These are phyloP conservation scores for Harringtonia aguacate DNA, from an alignment of 2,329 filamentous ascomycete species.

Conservation along the genomic window DNA sequence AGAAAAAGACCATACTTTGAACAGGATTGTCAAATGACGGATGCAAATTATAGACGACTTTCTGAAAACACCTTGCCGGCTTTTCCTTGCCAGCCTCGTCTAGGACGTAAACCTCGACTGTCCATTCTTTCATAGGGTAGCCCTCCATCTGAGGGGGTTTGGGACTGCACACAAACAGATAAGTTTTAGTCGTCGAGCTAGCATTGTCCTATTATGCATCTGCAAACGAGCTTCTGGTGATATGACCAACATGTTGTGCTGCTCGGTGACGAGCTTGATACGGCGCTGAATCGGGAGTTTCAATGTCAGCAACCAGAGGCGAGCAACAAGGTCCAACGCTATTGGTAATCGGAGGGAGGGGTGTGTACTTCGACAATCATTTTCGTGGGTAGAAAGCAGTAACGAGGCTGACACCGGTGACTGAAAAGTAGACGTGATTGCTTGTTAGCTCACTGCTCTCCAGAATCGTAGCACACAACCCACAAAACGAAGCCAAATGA, in stretches of 20 bases:
- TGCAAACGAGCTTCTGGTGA: neutral
- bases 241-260: slow-evolving; percentile 63
- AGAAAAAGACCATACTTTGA: slow-evolving; percentile 79
- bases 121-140: slow-evolving; percentile 90
- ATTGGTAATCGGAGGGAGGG: neutral
- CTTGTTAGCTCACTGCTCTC: too few relatives aligned
- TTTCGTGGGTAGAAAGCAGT: neutral
- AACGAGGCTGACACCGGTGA: neutral
- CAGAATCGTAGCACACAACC: neutral
- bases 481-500: neutral
- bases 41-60: slow-evolving; percentile 86
- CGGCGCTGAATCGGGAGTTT: slow-evolving; percentile 51
- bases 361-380: slow-evolving; percentile 23
- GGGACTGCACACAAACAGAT: slow-evolving; percentile 38
- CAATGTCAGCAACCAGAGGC: neutral
- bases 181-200: too few relatives aligned
- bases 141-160: slow-evolving; percentile 75
- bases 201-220: neutral
- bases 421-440: neutral
- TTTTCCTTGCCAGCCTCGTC: slow-evolving; percentile 81
- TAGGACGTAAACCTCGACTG: slow-evolving; percentile 71
- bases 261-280: slow-evolving; percentile 88
- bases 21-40: slow-evolving; percentile 81
- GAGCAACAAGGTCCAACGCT: too few relatives aligned
- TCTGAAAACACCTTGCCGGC: slow-evolving; percentile 77